Percentiles rank a stretch among this genome's conserved stretches.
Conservation (phyloP, 495 filamentous ascomycete species). For the Aspergillus ostianus region DNA sequence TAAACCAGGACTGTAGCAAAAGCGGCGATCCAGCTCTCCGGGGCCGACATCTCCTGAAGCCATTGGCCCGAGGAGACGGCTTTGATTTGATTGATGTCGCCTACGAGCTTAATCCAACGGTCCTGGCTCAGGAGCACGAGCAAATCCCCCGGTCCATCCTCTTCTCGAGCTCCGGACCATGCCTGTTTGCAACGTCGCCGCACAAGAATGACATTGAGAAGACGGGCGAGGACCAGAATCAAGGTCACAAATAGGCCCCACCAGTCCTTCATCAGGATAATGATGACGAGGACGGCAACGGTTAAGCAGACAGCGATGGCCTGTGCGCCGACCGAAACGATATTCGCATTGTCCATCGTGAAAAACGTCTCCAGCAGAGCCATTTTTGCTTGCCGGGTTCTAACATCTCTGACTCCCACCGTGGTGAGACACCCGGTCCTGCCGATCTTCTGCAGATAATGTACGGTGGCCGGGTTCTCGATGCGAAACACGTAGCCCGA, state of each 20-base stretch:
- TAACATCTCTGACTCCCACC: conserved; percentile 34
- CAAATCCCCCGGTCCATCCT: conserved; percentile 35
- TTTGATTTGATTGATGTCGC: conserved; percentile 53
- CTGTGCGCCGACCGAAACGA: neutral
- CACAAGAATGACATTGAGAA: conserved; percentile 50
- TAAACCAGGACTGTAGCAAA: conserved; percentile 55
- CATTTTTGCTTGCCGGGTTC: neutral
- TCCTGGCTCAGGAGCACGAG: conserved; percentile 24
- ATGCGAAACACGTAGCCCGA: conserved; percentile 46
- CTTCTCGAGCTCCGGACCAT: conserved; percentile 40
- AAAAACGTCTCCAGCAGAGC: neutral
- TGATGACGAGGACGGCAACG: neutral
- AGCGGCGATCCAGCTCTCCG: conserved; percentile 46
- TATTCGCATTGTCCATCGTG: neutral
- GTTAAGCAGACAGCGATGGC: neutral
- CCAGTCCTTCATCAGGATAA: conserved; percentile 3
- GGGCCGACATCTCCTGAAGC: conserved; percentile 50
- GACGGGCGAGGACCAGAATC: conserved; percentile 34
- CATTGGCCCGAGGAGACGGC: conserved; percentile 56
- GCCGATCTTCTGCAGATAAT: conserved; percentile 49
- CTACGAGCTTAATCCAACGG: conserved; percentile 50
- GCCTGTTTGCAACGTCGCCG: conserved; percentile 39
- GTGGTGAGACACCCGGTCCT: conserved; percentile 43
- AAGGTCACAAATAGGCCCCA: neutral
- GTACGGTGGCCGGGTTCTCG: conserved; percentile 52